phyloP scores from a whole-genome alignment of 2,329 filamentous ascomycete species.

The Aspergillus ruber region DNA sequence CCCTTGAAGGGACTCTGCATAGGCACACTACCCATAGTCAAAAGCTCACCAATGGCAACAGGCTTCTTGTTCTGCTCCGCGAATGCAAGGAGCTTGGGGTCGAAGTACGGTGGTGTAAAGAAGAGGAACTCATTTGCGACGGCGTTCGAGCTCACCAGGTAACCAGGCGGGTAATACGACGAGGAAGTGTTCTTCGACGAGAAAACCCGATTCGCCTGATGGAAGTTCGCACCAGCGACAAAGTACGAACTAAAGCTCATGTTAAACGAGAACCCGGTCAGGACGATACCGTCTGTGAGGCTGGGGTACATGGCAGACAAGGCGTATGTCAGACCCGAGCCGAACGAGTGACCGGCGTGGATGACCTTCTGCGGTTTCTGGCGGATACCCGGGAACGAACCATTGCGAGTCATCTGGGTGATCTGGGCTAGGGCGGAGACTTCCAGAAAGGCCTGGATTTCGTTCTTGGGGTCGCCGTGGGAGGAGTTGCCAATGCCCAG shows the following conservation, averaged over 20 bases:
- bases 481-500: conserved; percentile 32
- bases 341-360: conserved; percentile 34
- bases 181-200: neutral
- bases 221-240: conserved; percentile 13
- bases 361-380: conserved; percentile 27
- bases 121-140: conserved; percentile 12
- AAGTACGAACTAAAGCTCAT: conserved; percentile 11
- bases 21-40: conserved; percentile 11
- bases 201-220: conserved; percentile 9
- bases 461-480: conserved; percentile 33
- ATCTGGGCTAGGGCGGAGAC: conserved; percentile 33
- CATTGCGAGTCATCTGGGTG: conserved; percentile 31
- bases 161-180: conserved; percentile 14
- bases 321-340: conserved; percentile 26
- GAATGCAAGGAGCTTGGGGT: conserved; percentile 7
- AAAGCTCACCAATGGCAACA: conserved; percentile 20
- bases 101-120: conserved; percentile 10
- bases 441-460: conserved; percentile 35
- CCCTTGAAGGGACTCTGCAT: conserved; percentile 11
- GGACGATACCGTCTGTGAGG: conserved; percentile 32
- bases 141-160: conserved; percentile 13
- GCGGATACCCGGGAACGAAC: conserved; percentile 21
- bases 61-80: conserved; percentile 19
- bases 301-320: conserved; percentile 27
- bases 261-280: conserved; percentile 34